phyloP scores from a whole-genome alignment of 1,139 yeast species.

The Zygosaccharomyces sapae region DNA sequence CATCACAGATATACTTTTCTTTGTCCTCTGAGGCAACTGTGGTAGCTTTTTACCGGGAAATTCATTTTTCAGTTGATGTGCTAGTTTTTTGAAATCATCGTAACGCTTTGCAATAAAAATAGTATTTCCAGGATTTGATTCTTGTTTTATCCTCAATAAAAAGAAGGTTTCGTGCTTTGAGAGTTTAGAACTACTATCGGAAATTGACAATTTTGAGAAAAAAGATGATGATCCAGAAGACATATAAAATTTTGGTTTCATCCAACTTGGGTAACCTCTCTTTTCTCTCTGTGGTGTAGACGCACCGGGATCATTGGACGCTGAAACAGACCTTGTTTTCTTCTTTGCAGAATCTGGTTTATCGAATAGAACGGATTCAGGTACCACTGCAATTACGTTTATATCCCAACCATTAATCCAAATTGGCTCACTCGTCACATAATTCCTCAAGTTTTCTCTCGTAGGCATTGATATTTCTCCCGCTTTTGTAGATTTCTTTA shows the following conservation, averaged over 20 bases:
- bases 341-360: constrained; percentile 13
- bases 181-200: constrained; percentile 11
- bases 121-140: constrained; percentile 30
- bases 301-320: neutral
- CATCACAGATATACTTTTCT: constrained; percentile 34
- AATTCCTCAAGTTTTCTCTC: constrained; percentile 51
- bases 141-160: constrained; percentile 9
- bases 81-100: constrained; percentile 58
- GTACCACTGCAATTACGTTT: constrained; percentile 61
- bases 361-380: constrained; percentile 19
- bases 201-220: constrained; percentile 32
- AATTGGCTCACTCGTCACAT: constrained; percentile 42
- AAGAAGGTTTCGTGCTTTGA: constrained; percentile 10
- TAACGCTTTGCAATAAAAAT: constrained; percentile 60
- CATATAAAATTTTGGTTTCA: constrained; percentile 32
- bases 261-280: constrained; percentile 26
- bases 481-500: constrained; percentile 31
- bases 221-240: constrained; percentile 24
- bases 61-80: constrained; percentile 45
- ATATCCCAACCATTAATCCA: constrained; percentile 57
- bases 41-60: constrained; percentile 74
- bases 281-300: constrained; percentile 8
- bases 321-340: constrained; percentile 7
- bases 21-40: constrained; percentile 55
- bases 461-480: constrained; percentile 46